Evolutionary conservation across 2,329 filamentous ascomycete genomes (phyloP).

Genomic region (Pyrenophora teres): DNA sequence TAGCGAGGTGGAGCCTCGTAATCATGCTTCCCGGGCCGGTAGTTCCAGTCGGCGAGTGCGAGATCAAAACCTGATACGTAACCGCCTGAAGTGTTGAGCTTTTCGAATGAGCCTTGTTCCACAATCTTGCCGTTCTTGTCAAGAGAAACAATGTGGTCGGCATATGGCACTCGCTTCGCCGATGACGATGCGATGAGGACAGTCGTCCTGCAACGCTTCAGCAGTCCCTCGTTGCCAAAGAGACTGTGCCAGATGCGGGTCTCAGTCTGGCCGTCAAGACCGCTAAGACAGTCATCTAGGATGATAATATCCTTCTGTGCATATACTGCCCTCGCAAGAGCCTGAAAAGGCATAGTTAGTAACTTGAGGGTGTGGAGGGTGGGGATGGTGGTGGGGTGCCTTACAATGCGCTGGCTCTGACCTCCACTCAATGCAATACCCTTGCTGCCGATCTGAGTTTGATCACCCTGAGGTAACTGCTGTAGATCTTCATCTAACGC

Average conservation of each 20-base stretch:
- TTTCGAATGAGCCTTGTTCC: slow-evolving; percentile 50
- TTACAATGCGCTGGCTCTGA: slow-evolving; percentile 57
- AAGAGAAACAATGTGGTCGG: slow-evolving; percentile 52
- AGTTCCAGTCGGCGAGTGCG: slow-evolving; percentile 38
- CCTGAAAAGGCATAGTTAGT: slow-evolving; percentile 29
- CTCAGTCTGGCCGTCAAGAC: slow-evolving; percentile 56
- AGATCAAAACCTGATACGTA: slow-evolving; percentile 46
- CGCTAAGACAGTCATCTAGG: slow-evolving; percentile 59
- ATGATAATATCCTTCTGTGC: slow-evolving; percentile 55
- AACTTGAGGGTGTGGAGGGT: slow-evolving; percentile 6
- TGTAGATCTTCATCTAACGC: slow-evolving; percentile 43
- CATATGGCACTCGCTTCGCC: slow-evolving; percentile 45
- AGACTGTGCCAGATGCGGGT: slow-evolving; percentile 55
- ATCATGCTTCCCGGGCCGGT: slow-evolving; percentile 33
- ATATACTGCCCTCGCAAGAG: slow-evolving; percentile 60
- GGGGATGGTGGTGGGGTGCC: slow-evolving; percentile 22
- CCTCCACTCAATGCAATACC: slow-evolving; percentile 59
- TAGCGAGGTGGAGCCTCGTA: slow-evolving; percentile 41
- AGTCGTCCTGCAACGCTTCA: slow-evolving; percentile 47
- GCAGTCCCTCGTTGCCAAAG: slow-evolving; percentile 53
- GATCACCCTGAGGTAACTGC: slow-evolving; percentile 41
- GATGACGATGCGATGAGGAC: slow-evolving; percentile 44
- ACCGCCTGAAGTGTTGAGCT: slow-evolving; percentile 39
- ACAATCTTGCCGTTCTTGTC: slow-evolving; percentile 39
- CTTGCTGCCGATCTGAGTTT: slow-evolving; percentile 57